phyloP scores from a whole-genome alignment of 1,139 yeast genomes.

The Candida tropicalis region DNA sequence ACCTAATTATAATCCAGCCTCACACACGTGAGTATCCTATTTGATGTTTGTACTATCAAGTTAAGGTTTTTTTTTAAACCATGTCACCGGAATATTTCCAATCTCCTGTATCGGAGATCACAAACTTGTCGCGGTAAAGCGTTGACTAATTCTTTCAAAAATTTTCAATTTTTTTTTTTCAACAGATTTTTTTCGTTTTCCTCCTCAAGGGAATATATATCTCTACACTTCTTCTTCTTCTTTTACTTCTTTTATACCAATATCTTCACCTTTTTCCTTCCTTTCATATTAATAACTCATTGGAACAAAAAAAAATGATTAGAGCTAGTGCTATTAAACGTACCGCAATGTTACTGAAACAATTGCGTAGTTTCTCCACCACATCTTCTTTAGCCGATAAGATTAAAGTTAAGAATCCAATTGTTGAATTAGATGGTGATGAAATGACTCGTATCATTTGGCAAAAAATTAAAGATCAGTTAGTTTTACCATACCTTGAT shows the following conservation, averaged over 20 bases:
- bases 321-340: conserved; percentile 18
- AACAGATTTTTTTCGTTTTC: no score
- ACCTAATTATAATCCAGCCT: no score
- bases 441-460: conserved; percentile 88
- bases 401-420: conserved; percentile 69
- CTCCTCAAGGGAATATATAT: neutral
- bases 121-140: neutral
- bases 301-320: no score
- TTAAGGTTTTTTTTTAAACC: no score
- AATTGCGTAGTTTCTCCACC: conserved; percentile 26
- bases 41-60: neutral
- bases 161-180: conserved; percentile 1
- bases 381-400: conserved; percentile 39
- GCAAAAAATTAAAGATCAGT: conserved; percentile 70
- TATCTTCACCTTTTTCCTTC: no score
- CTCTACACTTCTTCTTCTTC: neutral
- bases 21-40: neutral
- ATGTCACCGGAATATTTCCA: neutral
- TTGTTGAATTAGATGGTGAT: conserved; percentile 85
- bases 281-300: no score
- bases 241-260: conserved; percentile 1
- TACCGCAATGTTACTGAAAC: conserved; percentile 15
- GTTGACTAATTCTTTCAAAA: conserved; percentile 4
- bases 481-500: conserved; percentile 70
- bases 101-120: conserved; percentile 6